Evolutionary conservation across 1,284 basidiomycete species (phyloP).

Genomic region (Amylostereum chailletii): DNA sequence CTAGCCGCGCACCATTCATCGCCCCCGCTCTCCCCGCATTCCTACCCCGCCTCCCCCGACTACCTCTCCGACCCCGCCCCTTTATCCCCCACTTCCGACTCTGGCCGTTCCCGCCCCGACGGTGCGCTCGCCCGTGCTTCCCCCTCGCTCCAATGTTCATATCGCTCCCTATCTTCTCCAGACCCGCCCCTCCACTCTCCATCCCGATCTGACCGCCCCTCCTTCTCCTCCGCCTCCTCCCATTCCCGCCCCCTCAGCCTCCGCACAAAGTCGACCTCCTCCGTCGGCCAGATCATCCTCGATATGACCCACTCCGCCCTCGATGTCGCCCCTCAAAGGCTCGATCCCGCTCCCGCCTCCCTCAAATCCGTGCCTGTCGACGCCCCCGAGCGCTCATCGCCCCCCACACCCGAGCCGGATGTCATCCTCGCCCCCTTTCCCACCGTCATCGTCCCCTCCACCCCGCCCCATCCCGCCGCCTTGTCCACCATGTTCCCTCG

Average conservation of each 20-base stretch:
- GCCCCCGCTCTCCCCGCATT: conserved; percentile 23
- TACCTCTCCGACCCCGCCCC: conserved; percentile 18
- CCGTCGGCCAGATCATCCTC: conserved; percentile 45
- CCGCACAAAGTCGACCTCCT: conserved; percentile 22
- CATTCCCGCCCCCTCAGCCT: conserved; percentile 17
- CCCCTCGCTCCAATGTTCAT: conserved; percentile 6
- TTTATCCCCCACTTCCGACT: conserved; percentile 25
- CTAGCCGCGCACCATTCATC: conserved; percentile 28
- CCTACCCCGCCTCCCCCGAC: conserved; percentile 18
- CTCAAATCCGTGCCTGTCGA: conserved; percentile 10
- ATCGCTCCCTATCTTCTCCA: not conserved
- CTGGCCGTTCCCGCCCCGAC: conserved; percentile 12
- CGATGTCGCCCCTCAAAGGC: conserved; percentile 12
- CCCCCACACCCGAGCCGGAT: conserved; percentile 15
- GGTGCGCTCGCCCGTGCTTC: conserved; percentile 8
- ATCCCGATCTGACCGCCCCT: conserved; percentile 4
- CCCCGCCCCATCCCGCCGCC: conserved; percentile 15
- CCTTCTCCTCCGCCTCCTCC: conserved; percentile 14
- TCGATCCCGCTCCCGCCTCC: conserved; percentile 7
- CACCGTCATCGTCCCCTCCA: conserved; percentile 21
- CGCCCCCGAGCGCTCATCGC: not conserved
- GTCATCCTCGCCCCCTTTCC: conserved; percentile 19
- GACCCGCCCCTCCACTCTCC: conserved; percentile 8
- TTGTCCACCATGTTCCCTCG: conserved; percentile 27
- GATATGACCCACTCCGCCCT: conserved; percentile 40